These are phyloP conservation scores for Apiosordaria backusii DNA, from an alignment of 495 filamentous ascomycete genomes.

Conservation along the genomic window DNA sequence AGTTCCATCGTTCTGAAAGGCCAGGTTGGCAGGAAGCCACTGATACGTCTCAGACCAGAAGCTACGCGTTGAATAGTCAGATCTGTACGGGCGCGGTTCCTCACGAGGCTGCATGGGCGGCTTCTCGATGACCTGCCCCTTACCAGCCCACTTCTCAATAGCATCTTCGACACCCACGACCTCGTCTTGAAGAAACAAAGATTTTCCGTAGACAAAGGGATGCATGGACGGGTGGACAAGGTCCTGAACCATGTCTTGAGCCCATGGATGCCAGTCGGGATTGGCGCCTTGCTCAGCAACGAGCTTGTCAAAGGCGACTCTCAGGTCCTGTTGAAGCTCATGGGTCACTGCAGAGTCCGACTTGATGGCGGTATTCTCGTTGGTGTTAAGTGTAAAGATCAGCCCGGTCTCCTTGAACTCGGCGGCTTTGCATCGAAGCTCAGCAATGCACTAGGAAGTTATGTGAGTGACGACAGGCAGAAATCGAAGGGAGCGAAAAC, in stretches of 20 bases:
- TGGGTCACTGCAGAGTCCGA: conserved; percentile 27
- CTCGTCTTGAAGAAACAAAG: conserved; percentile 34
- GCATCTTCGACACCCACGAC: conserved; percentile 32
- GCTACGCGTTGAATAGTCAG: conserved; percentile 1
- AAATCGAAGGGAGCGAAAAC: not conserved
- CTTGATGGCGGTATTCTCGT: conserved; percentile 26
- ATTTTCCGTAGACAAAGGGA: conserved; percentile 49
- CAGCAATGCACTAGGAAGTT: conserved; percentile 42
- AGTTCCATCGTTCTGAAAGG: conserved; percentile 43
- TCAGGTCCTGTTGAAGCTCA: conserved; percentile 19
- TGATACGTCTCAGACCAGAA: conserved; percentile 52
- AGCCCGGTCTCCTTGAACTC: conserved; percentile 35
- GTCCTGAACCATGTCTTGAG: conserved; percentile 54
- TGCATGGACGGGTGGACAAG: conserved; percentile 62
- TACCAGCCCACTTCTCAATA: conserved; percentile 32
- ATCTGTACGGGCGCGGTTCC: not conserved
- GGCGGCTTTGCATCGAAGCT: conserved; percentile 47
- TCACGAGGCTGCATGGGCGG: not conserved
- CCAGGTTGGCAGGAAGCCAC: conserved; percentile 60
- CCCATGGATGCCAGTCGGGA: conserved; percentile 59
- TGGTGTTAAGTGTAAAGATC: conserved; percentile 33
- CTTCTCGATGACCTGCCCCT: conserved; percentile 23
- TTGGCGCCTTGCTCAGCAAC: conserved; percentile 40
- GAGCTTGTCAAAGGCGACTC: conserved; percentile 30
- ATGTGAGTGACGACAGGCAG: not conserved